Evolutionary conservation across 2,329 filamentous ascomycete species (phyloP).

Genomic region (Colletotrichum cereale): DNA sequence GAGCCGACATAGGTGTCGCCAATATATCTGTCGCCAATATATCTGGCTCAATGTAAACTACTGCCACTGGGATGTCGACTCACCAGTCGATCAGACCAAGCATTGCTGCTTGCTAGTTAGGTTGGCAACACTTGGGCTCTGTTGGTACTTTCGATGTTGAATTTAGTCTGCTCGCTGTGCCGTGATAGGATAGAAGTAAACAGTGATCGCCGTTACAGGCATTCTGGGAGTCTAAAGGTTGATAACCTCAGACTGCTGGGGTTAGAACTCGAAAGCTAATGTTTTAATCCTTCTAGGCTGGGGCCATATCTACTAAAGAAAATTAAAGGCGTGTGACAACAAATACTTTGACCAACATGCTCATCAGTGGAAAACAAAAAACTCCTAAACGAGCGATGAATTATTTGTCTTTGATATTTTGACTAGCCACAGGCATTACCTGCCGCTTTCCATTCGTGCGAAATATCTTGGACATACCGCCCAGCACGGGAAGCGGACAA

Average conservation of each 20-base stretch:
- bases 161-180: background rate
- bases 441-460: background rate
- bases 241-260: background rate
- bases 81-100: background rate
- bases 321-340: background rate
- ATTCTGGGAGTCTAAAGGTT: background rate
- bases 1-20: background rate
- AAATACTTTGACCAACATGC: background rate
- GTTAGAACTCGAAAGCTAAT: background rate
- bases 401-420: background rate
- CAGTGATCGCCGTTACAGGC: background rate
- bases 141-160: no score
- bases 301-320: no score
- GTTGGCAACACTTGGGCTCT: background rate
- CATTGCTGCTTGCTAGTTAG: background rate
- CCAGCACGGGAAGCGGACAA: background rate
- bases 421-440: background rate
- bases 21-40: background rate
- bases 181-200: no score
- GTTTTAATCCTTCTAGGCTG: background rate
- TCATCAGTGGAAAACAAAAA: background rate
- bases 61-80: background rate
- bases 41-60: background rate
- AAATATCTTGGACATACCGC: background rate
- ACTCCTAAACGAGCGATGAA: background rate